A percentile compares a stretch with the other conserved stretches of the same genome.
Conservation (phyloP, 352 stramenopile species). For the Globisporangium takayamanum region DNA sequence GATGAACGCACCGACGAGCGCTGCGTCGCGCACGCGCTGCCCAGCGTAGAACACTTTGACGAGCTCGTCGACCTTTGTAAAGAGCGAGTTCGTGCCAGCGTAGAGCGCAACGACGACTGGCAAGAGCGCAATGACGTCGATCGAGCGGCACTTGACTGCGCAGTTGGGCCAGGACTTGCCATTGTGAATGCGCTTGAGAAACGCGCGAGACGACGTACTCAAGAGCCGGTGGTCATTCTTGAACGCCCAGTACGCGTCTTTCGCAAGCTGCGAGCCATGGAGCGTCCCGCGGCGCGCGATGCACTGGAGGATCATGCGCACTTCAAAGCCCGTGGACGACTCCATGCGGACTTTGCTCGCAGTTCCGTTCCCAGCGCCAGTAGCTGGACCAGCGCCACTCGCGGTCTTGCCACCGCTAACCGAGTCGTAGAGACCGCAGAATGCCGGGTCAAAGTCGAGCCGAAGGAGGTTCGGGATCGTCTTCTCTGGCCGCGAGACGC, state of each 20-base stretch:
- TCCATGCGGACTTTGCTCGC: slow-evolving; percentile 37
- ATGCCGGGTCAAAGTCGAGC: slow-evolving; percentile 70
- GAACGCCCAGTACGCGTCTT: slow-evolving; percentile 78
- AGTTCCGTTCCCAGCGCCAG: slow-evolving; percentile 21
- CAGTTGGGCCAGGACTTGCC: slow-evolving; percentile 69
- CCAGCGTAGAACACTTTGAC: slow-evolving; percentile 79
- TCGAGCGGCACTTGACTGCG: slow-evolving; percentile 71
- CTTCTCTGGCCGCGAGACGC: slow-evolving; percentile 70
- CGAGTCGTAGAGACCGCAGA: slow-evolving; percentile 61
- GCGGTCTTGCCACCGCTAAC: too few relatives aligned
- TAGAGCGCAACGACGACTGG: slow-evolving; percentile 73
- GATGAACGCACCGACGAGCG: slow-evolving; percentile 67
- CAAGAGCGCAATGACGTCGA: slow-evolving; percentile 70
- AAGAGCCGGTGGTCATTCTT: slow-evolving; percentile 75
- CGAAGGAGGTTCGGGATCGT: slow-evolving; percentile 70
- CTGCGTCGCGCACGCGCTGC: slow-evolving; percentile 58
- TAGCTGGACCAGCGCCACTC: slow-evolving; percentile 13
- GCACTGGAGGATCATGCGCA: slow-evolving; percentile 66
- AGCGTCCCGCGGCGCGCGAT: slow-evolving; percentile 64
- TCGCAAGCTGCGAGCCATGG: slow-evolving; percentile 63
- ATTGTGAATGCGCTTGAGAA: slow-evolving; percentile 69
- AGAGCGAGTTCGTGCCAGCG: slow-evolving; percentile 69
- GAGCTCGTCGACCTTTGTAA: slow-evolving; percentile 74
- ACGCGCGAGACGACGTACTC: slow-evolving; percentile 57
- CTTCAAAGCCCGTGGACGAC: slow-evolving; percentile 74